phyloP scores from a whole-genome alignment of 2,329 filamentous ascomycete species.

The Aspergillus bombycis region DNA sequence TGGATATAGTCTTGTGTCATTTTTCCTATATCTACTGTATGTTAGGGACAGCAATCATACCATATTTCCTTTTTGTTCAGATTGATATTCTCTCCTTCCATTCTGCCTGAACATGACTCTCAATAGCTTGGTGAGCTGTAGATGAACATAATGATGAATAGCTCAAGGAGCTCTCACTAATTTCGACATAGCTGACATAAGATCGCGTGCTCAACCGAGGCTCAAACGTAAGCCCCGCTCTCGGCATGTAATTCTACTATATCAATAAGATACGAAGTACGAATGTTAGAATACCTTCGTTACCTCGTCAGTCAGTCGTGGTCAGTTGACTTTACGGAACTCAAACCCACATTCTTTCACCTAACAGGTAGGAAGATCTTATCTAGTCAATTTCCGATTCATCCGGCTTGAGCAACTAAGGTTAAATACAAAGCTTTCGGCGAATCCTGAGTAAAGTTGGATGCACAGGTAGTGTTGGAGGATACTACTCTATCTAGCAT shows the following conservation, averaged over 20 bases:
- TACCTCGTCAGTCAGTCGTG: neutral
- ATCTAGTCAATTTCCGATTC: neutral
- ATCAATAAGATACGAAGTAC: neutral
- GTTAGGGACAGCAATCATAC: slow-evolving; percentile 43
- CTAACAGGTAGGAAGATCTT: neutral
- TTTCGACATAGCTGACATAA: slow-evolving; percentile 4
- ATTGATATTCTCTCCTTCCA: neutral
- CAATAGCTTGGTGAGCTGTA: neutral
- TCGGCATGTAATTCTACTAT: neutral
- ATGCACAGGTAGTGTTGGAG: neutral
- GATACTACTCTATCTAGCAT: neutral
- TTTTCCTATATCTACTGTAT: slow-evolving; percentile 37
- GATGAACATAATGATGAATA: no score
- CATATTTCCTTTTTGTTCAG: slow-evolving; percentile 35
- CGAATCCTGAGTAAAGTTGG: neutral
- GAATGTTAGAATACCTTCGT: neutral
- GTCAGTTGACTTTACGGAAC: neutral
- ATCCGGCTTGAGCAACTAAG: neutral
- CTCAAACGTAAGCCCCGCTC: neutral
- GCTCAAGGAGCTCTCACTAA: no score
- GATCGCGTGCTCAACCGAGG: slow-evolving; percentile 4
- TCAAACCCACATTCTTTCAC: neutral
- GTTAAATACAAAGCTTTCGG: neutral
- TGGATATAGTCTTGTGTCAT: slow-evolving; percentile 43
- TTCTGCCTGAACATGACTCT: neutral